A percentile compares a stretch with the other conserved stretches of the same genome.
Conservation (phyloP, 169 alveolate species). For the Theileria parva region DNA sequence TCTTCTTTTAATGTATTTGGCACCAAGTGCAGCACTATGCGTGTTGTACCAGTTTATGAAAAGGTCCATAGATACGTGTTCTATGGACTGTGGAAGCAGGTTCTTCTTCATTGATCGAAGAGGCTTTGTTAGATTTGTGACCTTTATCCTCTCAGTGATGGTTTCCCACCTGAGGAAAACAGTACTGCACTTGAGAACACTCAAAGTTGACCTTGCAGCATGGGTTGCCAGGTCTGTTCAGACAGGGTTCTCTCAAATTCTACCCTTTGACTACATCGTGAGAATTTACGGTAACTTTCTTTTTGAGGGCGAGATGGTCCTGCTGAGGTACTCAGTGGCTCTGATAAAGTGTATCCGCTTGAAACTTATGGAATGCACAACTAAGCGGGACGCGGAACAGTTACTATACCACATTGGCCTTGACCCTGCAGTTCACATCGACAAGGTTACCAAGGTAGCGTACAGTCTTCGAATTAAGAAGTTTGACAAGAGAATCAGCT, state of each 20-base stretch:
- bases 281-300: slow-evolving; percentile 71
- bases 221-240: slow-evolving; percentile 79
- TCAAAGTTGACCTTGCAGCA: slow-evolving; percentile 74
- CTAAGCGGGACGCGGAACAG: slow-evolving; percentile 69
- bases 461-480: slow-evolving; percentile 69
- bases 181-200: slow-evolving; percentile 58
- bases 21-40: slow-evolving; percentile 73
- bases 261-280: slow-evolving; percentile 73
- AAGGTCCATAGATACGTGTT: slow-evolving; percentile 58
- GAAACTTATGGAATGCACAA: slow-evolving; percentile 61
- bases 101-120: slow-evolving; percentile 51
- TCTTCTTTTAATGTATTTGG: slow-evolving; percentile 65
- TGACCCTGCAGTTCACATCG: slow-evolving; percentile 58
- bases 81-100: slow-evolving; percentile 43
- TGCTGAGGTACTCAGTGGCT: slow-evolving; percentile 73
- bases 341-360: slow-evolving; percentile 62
- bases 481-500: slow-evolving; percentile 57
- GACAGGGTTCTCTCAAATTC: slow-evolving; percentile 71
- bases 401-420: slow-evolving; percentile 70
- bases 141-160: slow-evolving; percentile 32
- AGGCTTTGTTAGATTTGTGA: slow-evolving; percentile 54
- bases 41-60: slow-evolving; percentile 69
- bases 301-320: slow-evolving; percentile 75
- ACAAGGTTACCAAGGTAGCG: slow-evolving; percentile 71
- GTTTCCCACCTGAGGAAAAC: slow-evolving; percentile 28